phyloP scores from a whole-genome alignment of 148 eudicot species.

The Hydrangea macrophylla region DNA sequence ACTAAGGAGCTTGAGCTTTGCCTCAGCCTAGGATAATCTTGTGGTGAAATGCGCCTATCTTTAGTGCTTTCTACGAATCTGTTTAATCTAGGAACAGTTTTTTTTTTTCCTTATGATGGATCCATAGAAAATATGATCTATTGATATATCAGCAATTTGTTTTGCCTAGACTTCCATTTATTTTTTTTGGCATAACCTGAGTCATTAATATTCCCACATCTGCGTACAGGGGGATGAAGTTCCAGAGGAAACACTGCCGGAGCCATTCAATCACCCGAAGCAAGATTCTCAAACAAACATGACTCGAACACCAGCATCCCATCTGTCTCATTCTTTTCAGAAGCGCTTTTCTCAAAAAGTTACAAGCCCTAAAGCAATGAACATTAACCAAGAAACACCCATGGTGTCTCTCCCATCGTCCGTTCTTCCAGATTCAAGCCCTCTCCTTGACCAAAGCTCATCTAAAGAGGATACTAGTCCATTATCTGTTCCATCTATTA shows the following conservation, averaged over 20 bases:
- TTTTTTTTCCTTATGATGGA: too few relatives aligned
- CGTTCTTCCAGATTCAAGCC: slow-evolving; percentile 11
- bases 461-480: slow-evolving; percentile 2
- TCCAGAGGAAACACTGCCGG: slow-evolving; percentile 69
- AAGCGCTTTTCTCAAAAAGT: slow-evolving; percentile 41
- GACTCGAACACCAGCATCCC: slow-evolving; percentile 38
- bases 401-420: background rate
- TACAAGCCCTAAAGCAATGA: slow-evolving; percentile 10
- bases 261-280: slow-evolving; percentile 44
- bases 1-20: too few relatives aligned
- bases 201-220: background rate
- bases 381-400: background rate
- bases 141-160: background rate
- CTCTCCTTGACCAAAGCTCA: background rate
- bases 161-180: background rate
- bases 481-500: slow-evolving; percentile 4
- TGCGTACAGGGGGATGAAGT: slow-evolving; percentile 60
- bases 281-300: slow-evolving; percentile 15
- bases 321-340: slow-evolving; percentile 47
- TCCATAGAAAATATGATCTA: background rate
- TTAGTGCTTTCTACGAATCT: too few relatives aligned
- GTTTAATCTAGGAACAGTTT: too few relatives aligned
- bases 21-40: too few relatives aligned
- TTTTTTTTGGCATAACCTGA: background rate
- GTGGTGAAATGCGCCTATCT: too few relatives aligned